Conservation (phyloP, 1,284 basidiomycete genomes). For the Heliocybe sulcata region DNA sequence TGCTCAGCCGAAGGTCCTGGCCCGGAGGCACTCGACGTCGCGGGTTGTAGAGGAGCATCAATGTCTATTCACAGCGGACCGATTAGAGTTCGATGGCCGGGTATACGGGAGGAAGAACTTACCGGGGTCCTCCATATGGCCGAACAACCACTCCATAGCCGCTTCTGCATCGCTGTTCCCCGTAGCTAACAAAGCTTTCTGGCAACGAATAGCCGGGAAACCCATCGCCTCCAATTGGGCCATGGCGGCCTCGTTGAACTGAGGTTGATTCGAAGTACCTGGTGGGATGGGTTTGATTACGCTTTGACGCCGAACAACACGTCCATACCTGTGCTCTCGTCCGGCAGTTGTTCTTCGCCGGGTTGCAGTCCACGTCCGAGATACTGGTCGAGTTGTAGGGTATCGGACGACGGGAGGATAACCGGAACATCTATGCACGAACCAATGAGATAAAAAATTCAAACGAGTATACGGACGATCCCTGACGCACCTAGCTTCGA, state of each 20-base stretch:
- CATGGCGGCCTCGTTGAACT: constrained; percentile 72
- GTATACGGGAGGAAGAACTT: constrained; percentile 12
- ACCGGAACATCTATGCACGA: constrained; percentile 73
- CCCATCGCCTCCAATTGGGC: constrained; percentile 81
- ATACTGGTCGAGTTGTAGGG: constrained; percentile 62
- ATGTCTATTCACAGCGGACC: constrained; percentile 52
- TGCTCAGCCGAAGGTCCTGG: constrained; percentile 63
- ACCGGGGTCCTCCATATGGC: constrained; percentile 94
- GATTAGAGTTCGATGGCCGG: neutral
- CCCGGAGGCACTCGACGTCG: constrained; percentile 19
- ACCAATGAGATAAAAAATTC: neutral
- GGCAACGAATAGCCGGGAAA: constrained; percentile 76
- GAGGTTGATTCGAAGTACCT: constrained; percentile 34
- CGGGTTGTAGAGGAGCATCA: constrained; percentile 66
- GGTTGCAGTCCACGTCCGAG: constrained; percentile 70
- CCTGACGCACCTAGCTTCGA: constrained; percentile 74
- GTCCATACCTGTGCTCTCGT: constrained; percentile 34
- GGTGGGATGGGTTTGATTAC: neutral
- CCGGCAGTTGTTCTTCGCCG: constrained; percentile 69
- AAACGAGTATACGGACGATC: neutral
- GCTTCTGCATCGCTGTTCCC: constrained; percentile 73
- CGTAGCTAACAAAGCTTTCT: constrained; percentile 87
- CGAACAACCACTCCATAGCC: constrained; percentile 96
- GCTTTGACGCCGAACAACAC: neutral
- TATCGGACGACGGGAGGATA: constrained; percentile 56